These are phyloP conservation scores for Oropetium thomaeum DNA, from an alignment of 176 grass and related monocot genomes.

Conservation along the genomic window DNA sequence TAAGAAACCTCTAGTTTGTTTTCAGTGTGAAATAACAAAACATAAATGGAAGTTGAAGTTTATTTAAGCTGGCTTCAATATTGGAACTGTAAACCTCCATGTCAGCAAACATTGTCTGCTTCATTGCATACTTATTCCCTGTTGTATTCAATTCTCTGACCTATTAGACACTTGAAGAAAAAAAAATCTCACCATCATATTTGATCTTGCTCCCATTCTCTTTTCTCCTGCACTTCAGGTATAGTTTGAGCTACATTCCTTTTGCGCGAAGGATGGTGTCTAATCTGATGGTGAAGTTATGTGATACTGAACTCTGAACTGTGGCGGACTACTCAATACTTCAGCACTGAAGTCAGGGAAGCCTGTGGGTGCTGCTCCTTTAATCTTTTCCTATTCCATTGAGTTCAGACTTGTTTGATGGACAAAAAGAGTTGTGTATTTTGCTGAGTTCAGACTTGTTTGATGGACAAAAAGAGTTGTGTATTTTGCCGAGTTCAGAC, in stretches of 20 bases:
- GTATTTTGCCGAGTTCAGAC: too few relatives aligned
- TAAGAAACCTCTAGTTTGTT: not conserved
- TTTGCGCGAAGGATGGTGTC: constrained; percentile 73
- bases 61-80: not conserved
- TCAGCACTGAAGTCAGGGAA: not conserved
- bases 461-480: too few relatives aligned
- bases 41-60: not conserved
- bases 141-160: not conserved
- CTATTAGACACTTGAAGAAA: not conserved
- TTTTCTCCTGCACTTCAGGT: constrained; percentile 49
- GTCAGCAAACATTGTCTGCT: not conserved
- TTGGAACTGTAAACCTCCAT: not conserved
- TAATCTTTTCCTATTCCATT: not conserved
- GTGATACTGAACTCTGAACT: constrained; percentile 75
- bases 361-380: not conserved
- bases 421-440: not conserved
- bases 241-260: constrained; percentile 88
- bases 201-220: constrained; percentile 11
- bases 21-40: not conserved
- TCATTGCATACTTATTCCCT: not conserved
- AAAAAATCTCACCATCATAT: constrained; percentile 4
- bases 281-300: constrained; percentile 70
- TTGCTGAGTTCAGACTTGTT: too few relatives aligned
- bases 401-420: not conserved
- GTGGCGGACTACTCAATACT: not conserved